Evolutionary conservation across 208 protist genomes (phyloP), one percentile per base, ranked within the genome.

Genomic region (Spongospora subterranea): DNA sequence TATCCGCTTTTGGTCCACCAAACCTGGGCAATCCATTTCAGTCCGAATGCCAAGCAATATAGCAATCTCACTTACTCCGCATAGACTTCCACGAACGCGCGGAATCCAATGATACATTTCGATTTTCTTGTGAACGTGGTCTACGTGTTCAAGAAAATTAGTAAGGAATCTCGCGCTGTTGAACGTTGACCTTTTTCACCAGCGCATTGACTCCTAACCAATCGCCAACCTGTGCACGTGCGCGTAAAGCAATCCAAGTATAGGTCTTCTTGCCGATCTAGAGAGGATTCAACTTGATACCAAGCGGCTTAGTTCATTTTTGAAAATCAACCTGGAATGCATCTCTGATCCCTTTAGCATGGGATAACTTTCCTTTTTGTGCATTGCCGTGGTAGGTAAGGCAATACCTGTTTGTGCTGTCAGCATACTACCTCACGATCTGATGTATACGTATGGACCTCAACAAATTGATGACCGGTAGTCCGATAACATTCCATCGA

Each of bases 61-160:
- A 29, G 54, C 54, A 65, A 29, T 29, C n/a, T 6, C 35, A 13
- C 71, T 43, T n/a, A 82, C 71, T 82, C n/a, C 13, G 71, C 71
- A 82, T 45, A 82, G 6, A n/a, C 71, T 39, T 82, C n/a, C n/a
- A 82, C 71, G 35, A 82, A 82, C 35, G 71, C 71, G 13, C n/a
- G 6, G 71, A 82, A 82, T 6, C 71, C 71, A 35, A 82, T 82
- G 71, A 82, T n/a, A n/a, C 71, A 82, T 82, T 82, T 82, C 71
- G 71, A 35, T 43, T 82, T 82, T 43, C 71, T 82, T 6, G 71
- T 82, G 35, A 82, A 82, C 6, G 71, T 82, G 13, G 71, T 82
- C 71, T 82, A 43, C 17, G n/a, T n/a, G 17, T 20, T 20, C 50
- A 60, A 60, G 50, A 24, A 6, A 24, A 60, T 60, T 60, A 60